Base-by-base conservation (phyloP, 352 stramenopile species). In the Pythium monospermum region DNA sequence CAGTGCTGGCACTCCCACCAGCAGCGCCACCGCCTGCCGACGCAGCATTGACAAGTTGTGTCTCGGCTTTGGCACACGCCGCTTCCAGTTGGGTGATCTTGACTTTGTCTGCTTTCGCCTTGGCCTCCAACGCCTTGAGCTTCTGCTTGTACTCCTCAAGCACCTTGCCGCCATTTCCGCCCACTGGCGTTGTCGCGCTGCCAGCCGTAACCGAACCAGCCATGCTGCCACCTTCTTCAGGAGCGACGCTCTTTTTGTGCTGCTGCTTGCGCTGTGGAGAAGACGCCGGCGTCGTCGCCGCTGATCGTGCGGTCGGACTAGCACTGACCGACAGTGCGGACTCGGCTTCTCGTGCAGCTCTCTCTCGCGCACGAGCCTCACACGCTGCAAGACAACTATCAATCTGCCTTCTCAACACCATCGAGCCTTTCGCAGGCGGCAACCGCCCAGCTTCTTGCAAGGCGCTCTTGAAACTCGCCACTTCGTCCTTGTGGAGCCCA, bases 61-160 rank as follows among this genome's bases (percentile, higher is more conserved):
- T 64, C 53, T 88, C 76, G 1, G 71, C 71, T 33, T 89, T 89
- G 11, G 57, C 23, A 2, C 91, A 47, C 2, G 77, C 70, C 1
- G 63, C 64, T 55, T 93, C 82, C 15, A 93, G 75, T 35, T 93
- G 82, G 7, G 74, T 81, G 59, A 93, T 87, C 59, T 80, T 83
- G 3, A 90, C 71, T 2, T 65, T 62, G 49, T 92, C 81, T 0
- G 64, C 73, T 57, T 89, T 92, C 19, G 65, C 63, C 32, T 83
- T 83, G 21, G 61, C 48, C 53, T 92, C 81, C 5, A 90, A 42
- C 3, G 69, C 56, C 38, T 85, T 86, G n/a, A 92, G 61, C 50
- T 87, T 92, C 35, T 89, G 76, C 46, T 84, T 85, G 36, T 64
- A 59, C 21, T 92, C 81, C 19, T 89, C 75, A 15, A 78, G 18